Evolutionary conservation across 2,329 filamentous ascomycete species (phyloP), one percentile per base, ranked within the genome.

Genomic region (Myriosclerotinia duriaeana): DNA sequence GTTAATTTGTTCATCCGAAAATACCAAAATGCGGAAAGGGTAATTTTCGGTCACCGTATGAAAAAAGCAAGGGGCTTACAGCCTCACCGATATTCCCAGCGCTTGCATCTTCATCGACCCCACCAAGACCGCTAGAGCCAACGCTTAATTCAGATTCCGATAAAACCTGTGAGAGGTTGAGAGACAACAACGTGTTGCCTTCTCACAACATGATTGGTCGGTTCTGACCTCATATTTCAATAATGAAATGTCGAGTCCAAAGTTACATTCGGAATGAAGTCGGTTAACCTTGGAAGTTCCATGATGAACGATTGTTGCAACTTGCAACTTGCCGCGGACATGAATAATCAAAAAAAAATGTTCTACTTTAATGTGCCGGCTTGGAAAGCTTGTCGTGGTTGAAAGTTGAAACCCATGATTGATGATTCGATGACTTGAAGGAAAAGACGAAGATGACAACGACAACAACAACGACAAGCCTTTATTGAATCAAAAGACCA

Each of bases 1-100:
- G 20, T 5, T 17, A 20, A 17, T 22, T 7, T 48, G 42, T 56
- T 36, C n/a, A n/a, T 48, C 40, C 20, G 40, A 46, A 48, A 46
- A 36, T n/a, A 59, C 34, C 42, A 17, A 60, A 60, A 36, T 14
- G 42, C 42, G 15, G 34, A 36, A 38, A 42, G 22, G 12, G 1
- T 1, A 5, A 34, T 5, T 6, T 50, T 3, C 26, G 58, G 58
- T 14, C n/a, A 38, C 34, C 58, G 58, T 61, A 60, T 36, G 9
- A 5, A 38, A 38, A 3, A 34, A 34, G 22, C 44, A 38, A 40
- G 58, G 20, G 58, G 11, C 34, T 52, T 8, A 7, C 44, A 11
- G 34, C 44, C n/a, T 61, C 58, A 61, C 58, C 58, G 58, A 61
- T 40, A 50, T 61, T 61, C 58, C 58, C 44, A 48, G 44, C 36